Evolutionary conservation across 768 basidiomycete genomes (phyloP).

Genomic region (Psilocybe subaeruginosa): DNA sequence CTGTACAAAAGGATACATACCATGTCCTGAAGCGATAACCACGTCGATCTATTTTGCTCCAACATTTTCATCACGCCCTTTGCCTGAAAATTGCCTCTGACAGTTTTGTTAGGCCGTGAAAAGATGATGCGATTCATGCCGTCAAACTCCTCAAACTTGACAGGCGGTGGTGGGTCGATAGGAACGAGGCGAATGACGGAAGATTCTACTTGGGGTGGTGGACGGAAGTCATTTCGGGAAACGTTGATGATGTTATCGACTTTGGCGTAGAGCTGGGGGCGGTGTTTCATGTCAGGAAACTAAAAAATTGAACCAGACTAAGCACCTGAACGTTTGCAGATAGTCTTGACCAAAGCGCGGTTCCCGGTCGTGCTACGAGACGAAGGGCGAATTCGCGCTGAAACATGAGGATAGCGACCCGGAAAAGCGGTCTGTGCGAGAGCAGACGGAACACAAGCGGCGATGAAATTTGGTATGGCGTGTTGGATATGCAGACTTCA

Average conservation of each 20-base stretch:
- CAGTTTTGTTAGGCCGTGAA: conserved; percentile 85
- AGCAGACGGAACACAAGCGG: conserved; percentile 96
- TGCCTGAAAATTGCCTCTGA: conserved; percentile 89
- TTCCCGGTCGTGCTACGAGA: conserved; percentile 82
- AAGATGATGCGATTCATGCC: conserved; percentile 92
- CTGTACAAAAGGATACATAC: conserved; percentile 28
- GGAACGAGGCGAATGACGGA: conserved; percentile 91
- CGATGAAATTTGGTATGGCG: conserved; percentile 98
- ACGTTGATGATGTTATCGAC: conserved; percentile 97
- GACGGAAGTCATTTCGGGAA: conserved; percentile 95
- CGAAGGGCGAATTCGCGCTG: conserved; percentile 98
- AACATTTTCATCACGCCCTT: conserved; percentile 95
- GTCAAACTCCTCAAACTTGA: conserved; percentile 97
- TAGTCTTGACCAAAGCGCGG: conserved; percentile 89
- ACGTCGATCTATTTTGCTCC: conserved; percentile 91
- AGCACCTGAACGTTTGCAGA: conserved; percentile 89
- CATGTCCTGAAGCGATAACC: conserved; percentile 81
- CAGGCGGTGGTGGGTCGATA: conserved; percentile 91
- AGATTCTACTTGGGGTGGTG: conserved; percentile 93
- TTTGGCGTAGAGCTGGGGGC: conserved; percentile 81
- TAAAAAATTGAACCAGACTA: not conserved
- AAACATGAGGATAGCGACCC: conserved; percentile 98
- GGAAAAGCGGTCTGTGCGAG: conserved; percentile 93
- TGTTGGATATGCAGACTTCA: conserved; percentile 99
- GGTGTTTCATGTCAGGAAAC: conserved; percentile 3